Percentiles rank a stretch among this genome's conserved stretches.
phyloP scores from a whole-genome alignment of 2,329 filamentous ascomycete genomes.

The Sporothrix phasma region DNA sequence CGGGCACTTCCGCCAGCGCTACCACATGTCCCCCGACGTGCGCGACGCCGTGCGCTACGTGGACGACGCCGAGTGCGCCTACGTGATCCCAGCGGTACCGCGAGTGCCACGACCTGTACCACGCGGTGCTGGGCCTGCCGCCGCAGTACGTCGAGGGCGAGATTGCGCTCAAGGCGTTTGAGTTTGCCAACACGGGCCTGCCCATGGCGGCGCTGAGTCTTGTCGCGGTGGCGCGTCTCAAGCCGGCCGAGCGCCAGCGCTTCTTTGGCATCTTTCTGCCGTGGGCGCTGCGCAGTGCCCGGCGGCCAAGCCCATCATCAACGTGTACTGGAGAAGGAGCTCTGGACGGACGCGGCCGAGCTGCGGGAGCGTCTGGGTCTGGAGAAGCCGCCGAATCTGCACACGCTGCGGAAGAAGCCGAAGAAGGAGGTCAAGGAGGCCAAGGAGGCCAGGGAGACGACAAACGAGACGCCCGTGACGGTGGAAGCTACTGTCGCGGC shows the following conservation, averaged over 20 bases:
- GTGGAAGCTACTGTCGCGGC: neutral
- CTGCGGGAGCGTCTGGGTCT: slow-evolving; percentile 68
- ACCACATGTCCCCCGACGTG: slow-evolving; percentile 88
- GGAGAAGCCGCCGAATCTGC: slow-evolving; percentile 78
- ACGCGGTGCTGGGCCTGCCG: slow-evolving; percentile 83
- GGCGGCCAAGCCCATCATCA: slow-evolving; percentile 74
- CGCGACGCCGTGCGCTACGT: slow-evolving; percentile 76
- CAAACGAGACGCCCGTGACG: neutral
- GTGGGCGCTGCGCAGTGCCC: slow-evolving; percentile 81
- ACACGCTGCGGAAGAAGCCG: slow-evolving; percentile 55
- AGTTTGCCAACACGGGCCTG: slow-evolving; percentile 87
- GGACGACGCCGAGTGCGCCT: slow-evolving; percentile 89
- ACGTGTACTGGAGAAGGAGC: slow-evolving; percentile 94
- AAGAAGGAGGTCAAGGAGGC: too few species aligned
- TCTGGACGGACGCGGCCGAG: slow-evolving; percentile 72
- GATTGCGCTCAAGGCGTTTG: slow-evolving; percentile 93
- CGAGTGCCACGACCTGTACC: slow-evolving; percentile 96
- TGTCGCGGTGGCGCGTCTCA: slow-evolving; percentile 76
- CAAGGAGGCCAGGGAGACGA: too few species aligned
- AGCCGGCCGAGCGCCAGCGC: slow-evolving; percentile 64
- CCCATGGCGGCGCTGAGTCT: slow-evolving; percentile 91
- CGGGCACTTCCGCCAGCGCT: slow-evolving; percentile 82
- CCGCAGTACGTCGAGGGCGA: slow-evolving; percentile 92
- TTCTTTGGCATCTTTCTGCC: slow-evolving; percentile 73
- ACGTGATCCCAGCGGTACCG: slow-evolving; percentile 98